Conservation (phyloP, 257 asterid genomes). For the Capsicum baccatum region DNA sequence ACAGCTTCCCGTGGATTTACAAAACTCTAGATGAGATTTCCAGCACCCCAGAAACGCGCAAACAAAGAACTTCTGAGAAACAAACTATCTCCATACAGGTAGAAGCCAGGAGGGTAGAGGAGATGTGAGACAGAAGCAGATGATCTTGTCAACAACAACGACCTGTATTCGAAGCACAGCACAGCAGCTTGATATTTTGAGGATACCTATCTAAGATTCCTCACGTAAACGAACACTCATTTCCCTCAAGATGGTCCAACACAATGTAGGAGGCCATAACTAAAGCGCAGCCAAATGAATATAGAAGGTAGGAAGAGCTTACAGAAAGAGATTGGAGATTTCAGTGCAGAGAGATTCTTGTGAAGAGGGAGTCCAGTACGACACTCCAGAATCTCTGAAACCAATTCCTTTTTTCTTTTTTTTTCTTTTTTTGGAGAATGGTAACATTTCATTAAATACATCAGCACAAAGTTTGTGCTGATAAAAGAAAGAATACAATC, state of each 20-base stretch:
- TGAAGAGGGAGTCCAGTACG: not conserved
- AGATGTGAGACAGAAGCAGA: slow-evolving; percentile 19
- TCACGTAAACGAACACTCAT: not conserved
- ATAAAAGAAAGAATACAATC: slow-evolving; percentile 18
- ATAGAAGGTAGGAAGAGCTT: not conserved
- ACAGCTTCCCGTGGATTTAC: not conserved
- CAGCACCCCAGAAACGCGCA: not conserved
- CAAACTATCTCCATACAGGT: slow-evolving; percentile 14
- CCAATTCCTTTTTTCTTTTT: not conserved
- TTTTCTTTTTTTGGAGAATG: not conserved
- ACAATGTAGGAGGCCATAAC: slow-evolving; percentile 4
- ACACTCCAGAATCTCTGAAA: slow-evolving; percentile 1
- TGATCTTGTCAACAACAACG: slow-evolving; percentile 15
- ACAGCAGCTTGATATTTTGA: not conserved
- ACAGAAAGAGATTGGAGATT: not conserved
- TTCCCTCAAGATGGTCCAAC: slow-evolving; percentile 10
- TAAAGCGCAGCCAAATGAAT: slow-evolving; percentile 11
- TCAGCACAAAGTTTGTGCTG: not conserved
- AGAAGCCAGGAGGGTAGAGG: not conserved
- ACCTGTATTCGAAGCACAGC: not conserved
- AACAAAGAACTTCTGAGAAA: not conserved
- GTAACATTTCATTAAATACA: not conserved
- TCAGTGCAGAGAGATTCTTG: slow-evolving; percentile 6
- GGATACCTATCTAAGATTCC: not conserved
- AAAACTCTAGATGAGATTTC: not conserved